phyloP scores from a whole-genome alignment of 352 stramenopile genomes.

The Pythium vanterpoolii region DNA sequence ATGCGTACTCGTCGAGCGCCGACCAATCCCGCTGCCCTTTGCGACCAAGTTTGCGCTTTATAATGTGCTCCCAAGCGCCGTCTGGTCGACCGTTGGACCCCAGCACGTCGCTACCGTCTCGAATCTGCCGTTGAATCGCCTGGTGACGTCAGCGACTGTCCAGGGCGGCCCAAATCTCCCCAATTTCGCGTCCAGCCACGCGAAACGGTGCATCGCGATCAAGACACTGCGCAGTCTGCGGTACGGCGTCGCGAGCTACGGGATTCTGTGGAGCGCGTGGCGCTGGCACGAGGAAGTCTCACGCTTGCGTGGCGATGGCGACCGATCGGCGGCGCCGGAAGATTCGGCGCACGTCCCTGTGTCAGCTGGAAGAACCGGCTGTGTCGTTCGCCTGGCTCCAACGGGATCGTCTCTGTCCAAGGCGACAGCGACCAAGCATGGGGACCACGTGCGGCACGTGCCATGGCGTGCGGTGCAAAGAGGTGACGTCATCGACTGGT shows the following conservation, averaged over 20 bases:
- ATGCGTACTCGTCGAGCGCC: constrained; percentile 49
- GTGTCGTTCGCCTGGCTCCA: constrained; percentile 47
- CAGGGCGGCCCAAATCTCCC: constrained; percentile 10
- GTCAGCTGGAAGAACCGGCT: constrained; percentile 25
- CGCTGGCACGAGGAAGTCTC: constrained; percentile 25
- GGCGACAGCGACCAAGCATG: constrained; percentile 40
- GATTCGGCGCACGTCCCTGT: constrained; percentile 4
- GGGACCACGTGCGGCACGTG: constrained; percentile 37
- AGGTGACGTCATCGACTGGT: constrained; percentile 23
- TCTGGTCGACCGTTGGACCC: constrained; percentile 51
- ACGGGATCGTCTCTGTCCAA: constrained; percentile 39
- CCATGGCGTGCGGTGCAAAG: constrained; percentile 15
- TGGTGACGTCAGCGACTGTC: constrained; percentile 24
- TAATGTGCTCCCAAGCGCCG: constrained; percentile 59
- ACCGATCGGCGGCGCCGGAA: neutral
- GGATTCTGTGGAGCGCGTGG: constrained; percentile 55
- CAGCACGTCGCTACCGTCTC: constrained; percentile 42
- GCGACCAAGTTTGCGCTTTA: constrained; percentile 49
- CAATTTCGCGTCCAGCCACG: constrained; percentile 11
- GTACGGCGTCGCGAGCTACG: constrained; percentile 53
- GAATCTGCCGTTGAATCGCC: constrained; percentile 27
- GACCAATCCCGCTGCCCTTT: constrained; percentile 68
- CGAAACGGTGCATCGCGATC: constrained; percentile 39
- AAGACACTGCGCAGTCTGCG: constrained; percentile 51
- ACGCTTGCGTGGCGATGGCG: neutral